phyloP scores from a whole-genome alignment of 2,329 filamentous ascomycete species.

The Bisporella sp. region DNA sequence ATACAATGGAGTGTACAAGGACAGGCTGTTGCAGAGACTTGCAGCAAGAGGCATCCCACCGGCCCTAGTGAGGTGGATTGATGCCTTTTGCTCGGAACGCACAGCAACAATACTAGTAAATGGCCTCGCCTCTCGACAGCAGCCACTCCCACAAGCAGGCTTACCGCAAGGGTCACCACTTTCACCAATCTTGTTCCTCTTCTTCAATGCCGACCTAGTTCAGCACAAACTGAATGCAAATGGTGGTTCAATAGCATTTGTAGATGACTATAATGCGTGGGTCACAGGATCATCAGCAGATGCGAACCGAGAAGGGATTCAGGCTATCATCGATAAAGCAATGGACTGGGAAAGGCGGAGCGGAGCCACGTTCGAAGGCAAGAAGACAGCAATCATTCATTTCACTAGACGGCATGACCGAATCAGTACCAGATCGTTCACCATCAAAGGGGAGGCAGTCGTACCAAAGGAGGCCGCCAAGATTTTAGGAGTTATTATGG shows the following conservation, averaged over 20 bases:
- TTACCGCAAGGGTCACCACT: background rate
- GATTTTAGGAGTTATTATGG: conserved; percentile 19
- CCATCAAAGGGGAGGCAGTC: conserved; percentile 4
- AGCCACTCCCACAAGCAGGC: background rate
- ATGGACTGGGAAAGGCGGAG: background rate
- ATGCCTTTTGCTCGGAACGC: background rate
- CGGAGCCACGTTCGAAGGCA: conserved; percentile 17
- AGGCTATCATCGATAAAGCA: background rate
- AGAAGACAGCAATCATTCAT: conserved; percentile 22
- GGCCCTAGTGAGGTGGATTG: background rate
- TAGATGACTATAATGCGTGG: background rate
- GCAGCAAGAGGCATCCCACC: background rate
- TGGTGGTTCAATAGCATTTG: background rate
- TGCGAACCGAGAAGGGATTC: background rate
- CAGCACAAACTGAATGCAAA: background rate
- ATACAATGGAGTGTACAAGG: background rate
- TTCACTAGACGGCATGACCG: conserved; percentile 4
- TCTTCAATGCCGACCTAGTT: background rate
- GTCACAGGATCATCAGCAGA: background rate
- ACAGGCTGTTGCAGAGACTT: background rate
- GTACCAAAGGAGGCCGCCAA: conserved; percentile 3
- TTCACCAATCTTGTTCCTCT: background rate
- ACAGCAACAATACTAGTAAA: background rate
- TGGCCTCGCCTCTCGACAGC: background rate
- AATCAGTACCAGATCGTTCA: conserved; percentile 3